phyloP scores from a whole-genome alignment of 805 yeast species.

The Starmerella tilneyi region DNA sequence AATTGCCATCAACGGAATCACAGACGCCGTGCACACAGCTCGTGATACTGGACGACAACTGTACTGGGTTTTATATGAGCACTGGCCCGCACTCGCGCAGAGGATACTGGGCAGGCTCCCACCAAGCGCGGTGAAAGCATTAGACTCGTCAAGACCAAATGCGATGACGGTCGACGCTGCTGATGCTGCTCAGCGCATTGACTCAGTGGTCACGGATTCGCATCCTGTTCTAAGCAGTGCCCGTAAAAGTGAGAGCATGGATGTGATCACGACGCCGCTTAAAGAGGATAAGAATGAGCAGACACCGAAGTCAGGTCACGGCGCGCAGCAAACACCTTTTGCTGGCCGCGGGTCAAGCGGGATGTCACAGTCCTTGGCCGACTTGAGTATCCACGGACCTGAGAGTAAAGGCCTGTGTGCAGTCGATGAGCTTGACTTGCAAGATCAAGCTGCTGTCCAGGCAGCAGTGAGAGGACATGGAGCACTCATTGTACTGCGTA shows the following conservation, averaged over 20 bases:
- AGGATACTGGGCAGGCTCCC: conserved; percentile 28
- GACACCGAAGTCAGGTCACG: too few relatives aligned
- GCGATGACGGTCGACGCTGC: background rate
- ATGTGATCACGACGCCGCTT: too few relatives aligned
- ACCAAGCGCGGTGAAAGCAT: conserved; percentile 13
- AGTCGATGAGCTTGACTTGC: background rate
- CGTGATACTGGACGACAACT: conserved; percentile 64
- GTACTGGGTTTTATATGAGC: conserved; percentile 56
- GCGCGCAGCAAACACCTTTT: too few relatives aligned
- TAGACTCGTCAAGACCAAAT: conserved; percentile 4
- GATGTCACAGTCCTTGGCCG: conserved; percentile 7
- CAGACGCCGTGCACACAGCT: conserved; percentile 72
- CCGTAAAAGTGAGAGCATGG: too few relatives aligned
- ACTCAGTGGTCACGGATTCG: too few relatives aligned
- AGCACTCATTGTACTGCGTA: background rate
- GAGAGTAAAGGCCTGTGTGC: too few relatives aligned
- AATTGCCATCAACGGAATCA: conserved; percentile 48
- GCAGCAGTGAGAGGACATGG: background rate
- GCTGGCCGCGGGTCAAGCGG: too few relatives aligned
- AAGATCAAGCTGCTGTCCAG: background rate
- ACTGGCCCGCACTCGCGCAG: conserved; percentile 47
- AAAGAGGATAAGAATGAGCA: too few relatives aligned
- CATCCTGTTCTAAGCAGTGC: too few relatives aligned
- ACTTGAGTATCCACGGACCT: conserved; percentile 6
- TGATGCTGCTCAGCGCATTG: background rate